Conservation (phyloP, 129 eudicot genomes). For the Ambrosia trifida region DNA sequence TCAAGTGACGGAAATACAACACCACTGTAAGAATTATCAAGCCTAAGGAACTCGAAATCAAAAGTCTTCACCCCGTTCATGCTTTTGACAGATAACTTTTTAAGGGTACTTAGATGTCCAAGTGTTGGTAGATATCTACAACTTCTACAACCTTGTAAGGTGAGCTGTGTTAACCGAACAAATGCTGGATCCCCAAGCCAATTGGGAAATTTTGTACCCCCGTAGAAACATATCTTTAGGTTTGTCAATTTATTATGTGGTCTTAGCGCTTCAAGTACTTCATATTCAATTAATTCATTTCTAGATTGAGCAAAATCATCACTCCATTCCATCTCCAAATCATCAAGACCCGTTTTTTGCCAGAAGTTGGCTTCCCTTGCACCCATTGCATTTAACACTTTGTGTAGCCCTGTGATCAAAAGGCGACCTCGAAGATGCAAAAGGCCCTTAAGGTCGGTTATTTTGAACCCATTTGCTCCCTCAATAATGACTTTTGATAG, state of each 20-base stretch:
- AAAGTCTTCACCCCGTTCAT: slow-evolving; percentile 37
- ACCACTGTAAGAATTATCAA: neutral
- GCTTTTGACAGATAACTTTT: slow-evolving; percentile 25
- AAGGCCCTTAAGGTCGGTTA: slow-evolving; percentile 36
- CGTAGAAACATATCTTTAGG: slow-evolving; percentile 30
- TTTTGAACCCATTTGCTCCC: slow-evolving; percentile 24
- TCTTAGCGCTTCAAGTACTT: slow-evolving; percentile 34
- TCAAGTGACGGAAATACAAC: slow-evolving; percentile 42
- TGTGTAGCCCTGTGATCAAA: slow-evolving; percentile 35
- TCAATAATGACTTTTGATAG: slow-evolving; percentile 32
- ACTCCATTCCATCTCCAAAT: slow-evolving; percentile 39
- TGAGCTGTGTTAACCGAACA: slow-evolving; percentile 20
- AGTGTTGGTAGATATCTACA: slow-evolving; percentile 45
- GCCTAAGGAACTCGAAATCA: slow-evolving; percentile 39
- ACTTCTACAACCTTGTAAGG: slow-evolving; percentile 25
- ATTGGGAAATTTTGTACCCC: slow-evolving; percentile 36
- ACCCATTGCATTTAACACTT: slow-evolving; percentile 30
- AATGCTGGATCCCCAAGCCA: slow-evolving; percentile 49
- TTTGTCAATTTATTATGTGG: slow-evolving; percentile 34
- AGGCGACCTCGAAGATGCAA: slow-evolving; percentile 30
- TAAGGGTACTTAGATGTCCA: slow-evolving; percentile 46
- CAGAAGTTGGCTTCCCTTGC: slow-evolving; percentile 41
- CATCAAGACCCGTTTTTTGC: slow-evolving; percentile 28
- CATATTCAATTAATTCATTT: slow-evolving; percentile 15
- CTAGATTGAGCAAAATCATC: slow-evolving; percentile 13